phyloP scores from a whole-genome alignment of 768 basidiomycete species.

The Termitomyces sp. region DNA sequence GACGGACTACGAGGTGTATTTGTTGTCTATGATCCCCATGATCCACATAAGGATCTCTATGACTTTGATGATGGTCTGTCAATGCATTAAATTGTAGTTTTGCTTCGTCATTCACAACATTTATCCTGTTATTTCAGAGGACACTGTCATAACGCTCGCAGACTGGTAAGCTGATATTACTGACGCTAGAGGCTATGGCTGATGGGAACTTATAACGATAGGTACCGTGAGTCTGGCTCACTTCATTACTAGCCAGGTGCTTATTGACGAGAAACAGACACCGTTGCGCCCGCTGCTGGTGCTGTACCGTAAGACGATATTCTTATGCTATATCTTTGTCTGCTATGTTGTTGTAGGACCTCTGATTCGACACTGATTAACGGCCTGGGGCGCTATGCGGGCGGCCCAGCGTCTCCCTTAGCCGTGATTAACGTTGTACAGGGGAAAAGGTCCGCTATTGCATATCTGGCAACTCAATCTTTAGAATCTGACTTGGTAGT shows the following conservation, averaged over 20 bases:
- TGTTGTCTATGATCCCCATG: constrained; percentile 32
- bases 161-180: constrained; percentile 25
- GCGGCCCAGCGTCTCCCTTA: constrained; percentile 27
- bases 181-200: neutral
- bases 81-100: neutral
- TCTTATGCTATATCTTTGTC: neutral
- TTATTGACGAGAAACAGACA: neutral
- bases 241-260: constrained; percentile 1
- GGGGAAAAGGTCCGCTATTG: constrained; percentile 20
- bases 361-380: constrained; percentile 38
- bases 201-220: neutral
- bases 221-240: constrained; percentile 22
- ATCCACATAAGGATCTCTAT: constrained; percentile 17
- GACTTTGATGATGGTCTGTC: constrained; percentile 28
- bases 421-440: constrained; percentile 33
- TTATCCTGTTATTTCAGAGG: constrained; percentile 18
- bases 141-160: constrained; percentile 38
- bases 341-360: neutral
- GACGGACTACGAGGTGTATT: constrained; percentile 35
- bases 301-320: neutral
- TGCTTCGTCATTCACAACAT: neutral
- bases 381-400: constrained; percentile 34
- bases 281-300: neutral
- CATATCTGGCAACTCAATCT: neutral
- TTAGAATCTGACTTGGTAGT: neutral